Evolutionary conservation across 1,284 basidiomycete genomes (phyloP).

Genomic region (Bondarzewia mesenterica): DNA sequence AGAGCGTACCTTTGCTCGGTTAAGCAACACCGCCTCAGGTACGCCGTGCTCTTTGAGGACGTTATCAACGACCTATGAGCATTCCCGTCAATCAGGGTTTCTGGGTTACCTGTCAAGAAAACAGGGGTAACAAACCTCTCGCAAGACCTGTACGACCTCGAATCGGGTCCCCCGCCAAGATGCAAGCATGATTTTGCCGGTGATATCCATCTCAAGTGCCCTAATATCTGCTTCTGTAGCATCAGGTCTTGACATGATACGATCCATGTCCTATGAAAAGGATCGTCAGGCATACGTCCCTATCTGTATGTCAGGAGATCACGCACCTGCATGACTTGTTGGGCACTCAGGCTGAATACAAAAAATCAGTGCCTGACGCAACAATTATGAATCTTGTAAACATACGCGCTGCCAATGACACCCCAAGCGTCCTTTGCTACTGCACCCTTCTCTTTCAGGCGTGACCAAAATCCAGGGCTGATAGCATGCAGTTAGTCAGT

Average conservation of each 20-base stretch:
- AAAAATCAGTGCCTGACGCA: background rate
- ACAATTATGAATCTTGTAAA: slow-evolving; percentile 10
- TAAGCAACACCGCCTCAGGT: slow-evolving; percentile 62
- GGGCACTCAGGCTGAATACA: slow-evolving; percentile 54
- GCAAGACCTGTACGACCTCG: slow-evolving; percentile 81
- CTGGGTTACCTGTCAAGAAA: background rate
- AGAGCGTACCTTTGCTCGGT: slow-evolving; percentile 71
- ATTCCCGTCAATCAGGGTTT: too few species aligned
- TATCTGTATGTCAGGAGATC: background rate
- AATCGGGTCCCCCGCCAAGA: slow-evolving; percentile 93
- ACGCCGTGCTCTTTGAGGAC: slow-evolving; percentile 73
- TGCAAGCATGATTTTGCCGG: slow-evolving; percentile 91
- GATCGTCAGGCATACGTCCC: too few species aligned
- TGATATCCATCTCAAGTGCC: slow-evolving; percentile 89
- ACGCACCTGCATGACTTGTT: slow-evolving; percentile 40
- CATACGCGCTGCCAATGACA: slow-evolving; percentile 84
- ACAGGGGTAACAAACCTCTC: slow-evolving; percentile 48
- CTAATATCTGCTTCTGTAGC: slow-evolving; percentile 77
- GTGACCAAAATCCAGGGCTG: slow-evolving; percentile 89
- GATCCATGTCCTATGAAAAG: slow-evolving; percentile 89
- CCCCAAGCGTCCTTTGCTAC: slow-evolving; percentile 94
- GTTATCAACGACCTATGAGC: slow-evolving; percentile 65
- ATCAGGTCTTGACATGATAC: slow-evolving; percentile 82
- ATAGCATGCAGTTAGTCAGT: background rate
- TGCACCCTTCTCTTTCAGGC: slow-evolving; percentile 90